These are phyloP conservation scores for Cordia subcordata DNA, from an alignment of 257 asterid species.

Conservation along the genomic window DNA sequence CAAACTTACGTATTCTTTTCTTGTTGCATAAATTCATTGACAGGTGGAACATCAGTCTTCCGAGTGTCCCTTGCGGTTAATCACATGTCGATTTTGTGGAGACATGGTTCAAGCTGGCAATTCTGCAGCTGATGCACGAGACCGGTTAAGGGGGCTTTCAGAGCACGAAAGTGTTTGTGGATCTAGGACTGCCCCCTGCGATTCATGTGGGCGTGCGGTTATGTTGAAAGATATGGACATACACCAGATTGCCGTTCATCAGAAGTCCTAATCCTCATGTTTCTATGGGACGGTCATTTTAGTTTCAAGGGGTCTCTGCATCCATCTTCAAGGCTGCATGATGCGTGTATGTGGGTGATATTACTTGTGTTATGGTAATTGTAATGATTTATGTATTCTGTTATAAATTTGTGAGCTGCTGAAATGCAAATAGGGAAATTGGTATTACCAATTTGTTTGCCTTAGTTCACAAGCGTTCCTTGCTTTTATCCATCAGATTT, in stretches of 20 bases:
- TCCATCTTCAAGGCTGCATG: no score
- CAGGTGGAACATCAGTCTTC: constrained; percentile 87
- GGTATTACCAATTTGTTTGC: no score
- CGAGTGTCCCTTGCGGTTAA: constrained; percentile 69
- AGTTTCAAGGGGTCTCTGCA: no score
- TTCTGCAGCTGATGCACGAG: constrained; percentile 70
- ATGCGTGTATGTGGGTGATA: no score
- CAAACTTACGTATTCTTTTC: not conserved
- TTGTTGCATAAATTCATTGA: not conserved
- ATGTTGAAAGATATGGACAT: constrained; percentile 98
- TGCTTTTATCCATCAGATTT: no score
- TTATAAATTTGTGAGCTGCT: no score
- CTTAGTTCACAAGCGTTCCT: no score
- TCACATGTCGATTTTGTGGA: constrained; percentile 89
- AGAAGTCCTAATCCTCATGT: constrained; percentile 17
- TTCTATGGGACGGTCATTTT: no score
- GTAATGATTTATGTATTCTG: no score
- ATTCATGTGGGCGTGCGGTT: constrained; percentile 91
- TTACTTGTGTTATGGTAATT: no score
- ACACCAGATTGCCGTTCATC: constrained; percentile 91
- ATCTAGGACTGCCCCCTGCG: constrained; percentile 93
- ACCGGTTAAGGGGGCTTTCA: constrained; percentile 74
- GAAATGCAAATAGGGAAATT: no score
- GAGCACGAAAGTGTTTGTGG: constrained; percentile 93
- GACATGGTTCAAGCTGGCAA: constrained; percentile 97